These are phyloP conservation scores for Candida neerlandica DNA, from an alignment of 1,139 yeast species.

Conservation along the genomic window DNA sequence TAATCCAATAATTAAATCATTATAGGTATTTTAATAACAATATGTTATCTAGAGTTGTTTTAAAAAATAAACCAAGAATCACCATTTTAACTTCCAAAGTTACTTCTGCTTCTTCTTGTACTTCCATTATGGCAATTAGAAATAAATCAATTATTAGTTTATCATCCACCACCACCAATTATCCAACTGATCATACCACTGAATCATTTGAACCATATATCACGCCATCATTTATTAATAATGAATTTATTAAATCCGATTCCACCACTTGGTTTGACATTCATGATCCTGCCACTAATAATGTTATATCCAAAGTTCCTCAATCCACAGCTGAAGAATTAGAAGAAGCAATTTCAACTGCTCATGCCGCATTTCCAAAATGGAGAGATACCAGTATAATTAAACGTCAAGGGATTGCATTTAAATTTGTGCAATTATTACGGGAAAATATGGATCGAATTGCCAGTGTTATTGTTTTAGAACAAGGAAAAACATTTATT, in stretches of 20 bases:
- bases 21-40: too few species aligned
- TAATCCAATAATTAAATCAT: background rate
- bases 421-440: constrained; percentile 69
- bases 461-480: constrained; percentile 72
- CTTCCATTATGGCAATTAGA: constrained; percentile 14
- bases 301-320: constrained; percentile 68
- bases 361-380: constrained; percentile 58
- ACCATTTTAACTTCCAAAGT: background rate
- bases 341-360: constrained; percentile 66
- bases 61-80: constrained; percentile 7
- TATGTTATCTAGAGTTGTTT: constrained; percentile 18
- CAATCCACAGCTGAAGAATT: constrained; percentile 71
- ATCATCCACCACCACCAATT: constrained; percentile 34
- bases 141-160: constrained; percentile 28
- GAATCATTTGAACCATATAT: constrained; percentile 43
- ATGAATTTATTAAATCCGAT: constrained; percentile 57
- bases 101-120: too few species aligned
- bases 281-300: constrained; percentile 77
- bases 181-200: constrained; percentile 52
- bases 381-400: constrained; percentile 66
- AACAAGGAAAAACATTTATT: constrained; percentile 79
- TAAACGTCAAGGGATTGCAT: constrained; percentile 75
- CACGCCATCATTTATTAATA: constrained; percentile 62
- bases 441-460: constrained; percentile 70
- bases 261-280: constrained; percentile 68